These are phyloP conservation scores for Aspergillus biplanus DNA, from an alignment of 495 filamentous ascomycete genomes.

Conservation along the genomic window DNA sequence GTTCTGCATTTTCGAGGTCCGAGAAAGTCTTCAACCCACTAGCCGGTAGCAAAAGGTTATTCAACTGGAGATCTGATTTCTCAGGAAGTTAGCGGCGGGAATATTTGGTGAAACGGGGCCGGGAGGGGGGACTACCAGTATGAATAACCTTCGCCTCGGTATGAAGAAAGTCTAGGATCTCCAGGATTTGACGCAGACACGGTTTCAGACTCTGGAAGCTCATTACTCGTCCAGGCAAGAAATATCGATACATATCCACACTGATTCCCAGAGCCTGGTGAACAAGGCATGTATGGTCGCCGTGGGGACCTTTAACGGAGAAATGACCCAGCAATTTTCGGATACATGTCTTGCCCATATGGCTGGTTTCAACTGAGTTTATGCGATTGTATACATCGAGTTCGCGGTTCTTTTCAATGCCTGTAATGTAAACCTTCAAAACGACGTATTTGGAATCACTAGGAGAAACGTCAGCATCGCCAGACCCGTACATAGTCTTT, in stretches of 20 bases:
- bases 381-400: conserved; percentile 40
- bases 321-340: conserved; percentile 42
- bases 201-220: conserved; percentile 24
- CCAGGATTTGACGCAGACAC: conserved; percentile 34
- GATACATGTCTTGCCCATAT: conserved; percentile 37
- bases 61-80: too few species aligned
- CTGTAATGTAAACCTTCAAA: conserved; percentile 33
- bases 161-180: conserved; percentile 48
- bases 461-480: conserved; percentile 19
- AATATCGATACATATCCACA: conserved; percentile 25
- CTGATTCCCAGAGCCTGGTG: conserved; percentile 44
- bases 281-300: conserved; percentile 43
- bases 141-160: conserved; percentile 47
- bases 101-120: too few species aligned
- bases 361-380: conserved; percentile 25
- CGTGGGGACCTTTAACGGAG: conserved; percentile 29
- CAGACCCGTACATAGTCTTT: neutral
- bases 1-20: too few species aligned
- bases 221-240: conserved; percentile 29
- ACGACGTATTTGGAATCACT: conserved; percentile 38
- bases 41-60: too few species aligned
- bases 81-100: too few species aligned
- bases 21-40: too few species aligned
- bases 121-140: conserved; percentile 35
- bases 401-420: conserved; percentile 31